A percentile compares a stretch with the other conserved stretches of the same genome.
These are phyloP conservation scores for Schizopora paradoxa DNA, from an alignment of 1,284 basidiomycete genomes.

Conservation along the genomic window DNA sequence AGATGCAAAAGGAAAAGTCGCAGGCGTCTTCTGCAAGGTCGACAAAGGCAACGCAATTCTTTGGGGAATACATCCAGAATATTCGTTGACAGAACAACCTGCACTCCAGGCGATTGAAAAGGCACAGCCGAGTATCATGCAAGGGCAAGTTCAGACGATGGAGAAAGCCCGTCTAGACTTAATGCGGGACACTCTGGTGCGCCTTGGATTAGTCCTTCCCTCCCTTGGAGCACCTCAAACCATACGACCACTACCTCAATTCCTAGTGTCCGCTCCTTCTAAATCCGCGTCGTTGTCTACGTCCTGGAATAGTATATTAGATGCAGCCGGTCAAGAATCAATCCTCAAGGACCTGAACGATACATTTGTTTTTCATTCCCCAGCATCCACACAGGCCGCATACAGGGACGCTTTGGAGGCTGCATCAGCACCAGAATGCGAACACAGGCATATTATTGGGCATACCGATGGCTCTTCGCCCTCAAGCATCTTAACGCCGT, in stretches of 20 bases:
- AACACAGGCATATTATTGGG: slow-evolving; percentile 38
- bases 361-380: slow-evolving; percentile 11
- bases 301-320: too few species aligned
- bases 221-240: slow-evolving; percentile 6
- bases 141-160: slow-evolving; percentile 30
- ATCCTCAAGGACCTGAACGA: slow-evolving; percentile 13
- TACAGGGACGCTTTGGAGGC: slow-evolving; percentile 44
- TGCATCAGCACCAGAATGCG: background rate
- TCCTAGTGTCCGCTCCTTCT: slow-evolving; percentile 36
- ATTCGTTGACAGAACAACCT: slow-evolving; percentile 42
- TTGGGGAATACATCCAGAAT: slow-evolving; percentile 64
- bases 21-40: slow-evolving; percentile 46
- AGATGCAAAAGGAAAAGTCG: slow-evolving; percentile 31
- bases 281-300: too few species aligned
- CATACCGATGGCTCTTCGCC: slow-evolving; percentile 40
- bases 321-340: too few species aligned
- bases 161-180: slow-evolving; percentile 35
- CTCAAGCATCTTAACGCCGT: slow-evolving; percentile 40
- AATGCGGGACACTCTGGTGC: slow-evolving; percentile 38
- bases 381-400: slow-evolving; percentile 1
- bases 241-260: slow-evolving; percentile 45
- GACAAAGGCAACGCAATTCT: slow-evolving; percentile 55
- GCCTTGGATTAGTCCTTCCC: slow-evolving; percentile 45
- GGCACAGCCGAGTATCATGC: slow-evolving; percentile 25
- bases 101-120: slow-evolving; percentile 33